Percentiles rank a stretch among this genome's conserved stretches.
Conservation (phyloP, 495 filamentous ascomycete species). For the Parmelia sp. region DNA sequence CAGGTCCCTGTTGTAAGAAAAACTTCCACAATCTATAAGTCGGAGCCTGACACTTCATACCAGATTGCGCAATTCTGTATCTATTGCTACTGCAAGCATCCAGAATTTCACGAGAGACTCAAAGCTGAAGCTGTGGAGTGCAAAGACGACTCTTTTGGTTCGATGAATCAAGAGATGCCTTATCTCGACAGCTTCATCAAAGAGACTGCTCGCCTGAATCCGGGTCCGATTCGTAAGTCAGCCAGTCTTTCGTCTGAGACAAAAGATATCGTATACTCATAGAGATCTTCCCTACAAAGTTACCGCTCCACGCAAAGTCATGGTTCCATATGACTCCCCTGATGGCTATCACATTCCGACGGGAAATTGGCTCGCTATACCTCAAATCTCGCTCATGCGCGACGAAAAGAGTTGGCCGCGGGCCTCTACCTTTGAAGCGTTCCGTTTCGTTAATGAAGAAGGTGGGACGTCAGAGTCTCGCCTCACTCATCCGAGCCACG, state of each 20-base stretch:
- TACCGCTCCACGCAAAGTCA: conserved; percentile 15
- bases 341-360: conserved; percentile 17
- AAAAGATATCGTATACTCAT: not conserved
- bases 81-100: conserved; percentile 22
- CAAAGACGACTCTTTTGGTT: conserved; percentile 7
- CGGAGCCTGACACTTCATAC: not conserved
- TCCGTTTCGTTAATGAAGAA: conserved; percentile 20
- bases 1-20: conserved; percentile 19
- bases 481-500: conserved; percentile 18
- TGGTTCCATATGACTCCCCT: conserved; percentile 16
- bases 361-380: conserved; percentile 21
- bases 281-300: not conserved
- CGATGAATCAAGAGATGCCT: conserved; percentile 23
- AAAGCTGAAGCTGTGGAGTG: conserved; percentile 15
- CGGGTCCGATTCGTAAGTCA: conserved; percentile 19
- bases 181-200: conserved; percentile 27
- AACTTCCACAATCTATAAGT: not conserved
- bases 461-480: conserved; percentile 1
- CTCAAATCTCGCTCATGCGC: conserved; percentile 20
- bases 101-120: conserved; percentile 17
- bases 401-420: conserved; percentile 13
- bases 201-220: conserved; percentile 24
- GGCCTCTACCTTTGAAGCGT: conserved; percentile 13
- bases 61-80: conserved; percentile 22
- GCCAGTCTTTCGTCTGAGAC: not conserved